Conservation (phyloP, 139 green algal genomes). For the Chlamydomonas applanata region DNA sequence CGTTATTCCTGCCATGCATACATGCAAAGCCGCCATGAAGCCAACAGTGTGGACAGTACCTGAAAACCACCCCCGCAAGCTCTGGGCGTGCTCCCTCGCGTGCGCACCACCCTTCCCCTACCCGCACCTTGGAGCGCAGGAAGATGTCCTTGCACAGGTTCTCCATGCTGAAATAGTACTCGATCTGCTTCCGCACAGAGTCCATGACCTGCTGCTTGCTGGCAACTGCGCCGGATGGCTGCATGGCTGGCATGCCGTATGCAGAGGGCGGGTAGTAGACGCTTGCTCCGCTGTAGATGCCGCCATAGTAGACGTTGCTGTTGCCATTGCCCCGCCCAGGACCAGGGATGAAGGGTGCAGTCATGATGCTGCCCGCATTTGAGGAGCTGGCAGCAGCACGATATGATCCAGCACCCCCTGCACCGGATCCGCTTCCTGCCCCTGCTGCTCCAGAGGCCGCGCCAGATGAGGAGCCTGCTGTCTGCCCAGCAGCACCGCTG, state of each 20-base stretch:
- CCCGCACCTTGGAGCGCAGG: conserved; percentile 74
- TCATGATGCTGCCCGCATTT: conserved; percentile 8
- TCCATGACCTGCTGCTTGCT: conserved; percentile 51
- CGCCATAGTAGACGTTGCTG: conserved; percentile 1
- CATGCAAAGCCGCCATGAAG: too few species aligned
- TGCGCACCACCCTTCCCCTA: neutral
- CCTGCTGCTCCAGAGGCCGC: too few species aligned
- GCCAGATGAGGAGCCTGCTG: too few species aligned
- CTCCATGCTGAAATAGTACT: conserved; percentile 66
- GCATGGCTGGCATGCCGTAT: conserved; percentile 31
- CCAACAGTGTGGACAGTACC: too few species aligned
- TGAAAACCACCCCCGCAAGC: too few species aligned
- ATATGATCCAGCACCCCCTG: too few species aligned
- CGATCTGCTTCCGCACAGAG: conserved; percentile 78
- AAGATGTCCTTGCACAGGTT: conserved; percentile 96
- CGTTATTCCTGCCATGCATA: too few species aligned
- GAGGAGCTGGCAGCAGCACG: too few species aligned
- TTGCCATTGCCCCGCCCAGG: neutral
- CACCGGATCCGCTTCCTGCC: too few species aligned
- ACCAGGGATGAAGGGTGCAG: conserved; percentile 20
- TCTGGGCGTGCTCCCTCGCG: too few species aligned
- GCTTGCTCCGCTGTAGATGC: conserved; percentile 19
- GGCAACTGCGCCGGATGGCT: conserved; percentile 14
- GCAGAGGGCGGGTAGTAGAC: conserved; percentile 65
- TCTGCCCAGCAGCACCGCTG: too few species aligned